Base-by-base conservation (phyloP, 768 basidiomycete genomes). In the Xerocomellus dryophilus region DNA sequence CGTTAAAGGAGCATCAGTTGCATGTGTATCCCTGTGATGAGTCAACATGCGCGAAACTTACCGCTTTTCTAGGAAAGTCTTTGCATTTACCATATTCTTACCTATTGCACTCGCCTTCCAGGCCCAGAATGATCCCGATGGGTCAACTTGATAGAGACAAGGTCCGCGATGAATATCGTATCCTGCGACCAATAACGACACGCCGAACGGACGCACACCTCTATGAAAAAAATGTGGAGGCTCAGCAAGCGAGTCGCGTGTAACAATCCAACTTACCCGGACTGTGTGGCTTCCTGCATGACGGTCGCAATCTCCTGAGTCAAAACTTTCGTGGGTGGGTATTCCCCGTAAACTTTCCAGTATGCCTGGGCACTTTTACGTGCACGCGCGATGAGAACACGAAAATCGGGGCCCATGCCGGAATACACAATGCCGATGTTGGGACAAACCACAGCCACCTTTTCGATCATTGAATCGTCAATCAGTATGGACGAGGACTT, bases 21-120 rank as follows among this genome's bases (percentile, higher is more conserved):
- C 58, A 54, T 60, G 55, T 47, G 47, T 34, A 48, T 50, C 27
- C 51, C 46, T 54, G 43, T 61, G 60, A 51, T 59, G 54, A 59
- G 49, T 49, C 64, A 63, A 57, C 61, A 60, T 60, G 65, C 57
- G 44, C 52, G 56, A 60, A 48, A 73, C 85, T 65, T 61, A 94
- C 93, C 97, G 85, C 74, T 99, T 99, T 74, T 99, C 97, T 61
- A 99, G 73, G 75, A 99, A 99, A 8, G 97, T 99, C 75, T 99
- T 99, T 34, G 95, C 97, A 65, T 99, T 99, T 43, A 94, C 85
- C 93, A 98, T 98, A 74, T 98, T 98, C 78, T 99, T 99, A 38
- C 97, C 97, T 63, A 98, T 99, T 11, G 97, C 97, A 68, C 93
- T 96, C 8, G 97, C 97, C 71, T 99, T 99, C 97, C 97, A 99